Base-by-base conservation (phyloP, 208 protist species). In the Leishmania martiniquensis region DNA sequence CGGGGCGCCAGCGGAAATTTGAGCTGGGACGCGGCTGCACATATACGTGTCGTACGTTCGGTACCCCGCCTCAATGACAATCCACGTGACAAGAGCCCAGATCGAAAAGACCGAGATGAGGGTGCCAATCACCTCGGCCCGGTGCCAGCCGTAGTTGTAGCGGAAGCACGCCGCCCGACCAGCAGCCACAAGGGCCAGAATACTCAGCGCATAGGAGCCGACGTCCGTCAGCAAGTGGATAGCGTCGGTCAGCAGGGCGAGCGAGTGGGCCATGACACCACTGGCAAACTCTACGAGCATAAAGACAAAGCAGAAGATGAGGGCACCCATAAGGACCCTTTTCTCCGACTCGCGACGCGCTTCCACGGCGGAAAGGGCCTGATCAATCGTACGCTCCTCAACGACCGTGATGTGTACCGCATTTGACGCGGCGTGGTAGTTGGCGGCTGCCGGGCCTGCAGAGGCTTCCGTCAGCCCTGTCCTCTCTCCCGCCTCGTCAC, bases 181-280 rank as follows among this genome's bases (percentile, higher is more conserved):
- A 1, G 94, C 89, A 13, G 94, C 87, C 52, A 91, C 63, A 39
- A 97, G 89, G 7, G 94, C 93, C 52, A 90, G 92, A 42, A 98
- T 92, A 72, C 89, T 95, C 51, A 98, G 81, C 9, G 75, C 90
- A 79, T 97, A 95, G 45, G 91, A 89, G 44, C 93, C 95, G 5
- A 98, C 94, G 69, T 98, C 96, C 0, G 93, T 97, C 25, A 98
- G 69, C 5, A 98, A 74, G 80, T 98, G 96, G 5, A 93, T 88
- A 4, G 96, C 96, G 75, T 98, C 96, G 4, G 94, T 98, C 75
- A 98, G 93, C 17, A 98, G 85, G 0, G 96, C 96, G 7, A 98
- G 84, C 9, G 90, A 96, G 85, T 98, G 87, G 6, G 94, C 90
- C 47, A 97, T 77, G 42, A 94, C 85, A 65, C 96, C 96, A 25